Conservation (phyloP, 225 moss, liverwort and hornwort genomes). For the Takakia lepidozioides region DNA sequence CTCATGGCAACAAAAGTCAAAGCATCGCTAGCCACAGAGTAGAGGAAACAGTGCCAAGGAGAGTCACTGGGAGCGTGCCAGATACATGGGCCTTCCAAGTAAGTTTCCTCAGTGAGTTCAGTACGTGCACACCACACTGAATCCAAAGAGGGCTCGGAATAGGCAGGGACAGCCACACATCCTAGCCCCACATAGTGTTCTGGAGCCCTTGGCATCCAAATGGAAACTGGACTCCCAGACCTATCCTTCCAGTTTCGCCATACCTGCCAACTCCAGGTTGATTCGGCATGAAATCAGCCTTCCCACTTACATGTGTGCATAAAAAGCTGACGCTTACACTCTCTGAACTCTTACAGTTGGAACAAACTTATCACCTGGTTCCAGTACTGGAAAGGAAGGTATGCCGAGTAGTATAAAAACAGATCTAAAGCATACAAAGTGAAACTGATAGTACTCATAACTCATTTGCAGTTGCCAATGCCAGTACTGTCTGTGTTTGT, state of each 20-base stretch:
- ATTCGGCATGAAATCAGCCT: neutral
- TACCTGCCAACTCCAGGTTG: conserved; percentile 29
- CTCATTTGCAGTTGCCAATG: no score
- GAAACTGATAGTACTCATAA: no score
- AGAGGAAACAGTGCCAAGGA: conserved; percentile 76
- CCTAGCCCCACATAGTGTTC: conserved; percentile 72
- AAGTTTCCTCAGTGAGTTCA: conserved; percentile 35
- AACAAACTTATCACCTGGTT: no score
- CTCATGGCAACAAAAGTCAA: conserved; percentile 65
- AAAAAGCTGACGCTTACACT: no score
- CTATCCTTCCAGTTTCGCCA: conserved; percentile 99
- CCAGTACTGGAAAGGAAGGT: no score
- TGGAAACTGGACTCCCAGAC: conserved; percentile 53
- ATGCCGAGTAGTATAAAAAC: no score
- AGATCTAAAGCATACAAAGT: no score
- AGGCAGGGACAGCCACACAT: conserved; percentile 64
- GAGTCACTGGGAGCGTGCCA: conserved; percentile 66
- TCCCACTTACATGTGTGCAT: no score
- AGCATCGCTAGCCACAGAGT: conserved; percentile 47
- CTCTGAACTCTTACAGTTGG: no score
- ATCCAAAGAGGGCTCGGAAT: conserved; percentile 63
- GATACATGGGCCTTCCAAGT: conserved; percentile 37
- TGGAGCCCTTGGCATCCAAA: conserved; percentile 85
- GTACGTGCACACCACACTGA: conserved; percentile 64
- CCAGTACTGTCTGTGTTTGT: no score